Base-by-base conservation (phyloP, 2,329 filamentous ascomycete genomes). In the Aspergillus ochraceoroseus region DNA sequence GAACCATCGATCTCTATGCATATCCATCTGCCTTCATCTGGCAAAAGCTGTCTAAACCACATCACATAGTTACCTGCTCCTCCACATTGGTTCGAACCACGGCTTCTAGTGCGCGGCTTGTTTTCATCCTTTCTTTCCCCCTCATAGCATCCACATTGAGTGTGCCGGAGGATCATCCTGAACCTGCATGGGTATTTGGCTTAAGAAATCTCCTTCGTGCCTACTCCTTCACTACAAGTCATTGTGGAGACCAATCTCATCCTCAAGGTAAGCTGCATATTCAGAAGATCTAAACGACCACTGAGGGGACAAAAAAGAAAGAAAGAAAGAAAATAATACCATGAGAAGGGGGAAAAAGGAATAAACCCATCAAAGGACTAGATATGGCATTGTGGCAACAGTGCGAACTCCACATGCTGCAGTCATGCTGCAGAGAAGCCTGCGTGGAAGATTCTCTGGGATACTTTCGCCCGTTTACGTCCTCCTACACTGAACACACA, bases 361-460 rank as follows among this genome's bases (percentile, higher is more conserved):
- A 35, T 30, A 19, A 18, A 27, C 41, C 30, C 31, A 39, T 35
- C 17, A 28, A 27, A 39, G 4, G 12, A n/a, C 20, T 9, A 22
- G 20, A 22, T 5, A 9, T 22, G n/a, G 20, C 7, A 25, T 25
- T 3, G 14, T 7, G 11, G 13, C 19, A 31, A 19, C 18, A 30
- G 34, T 15, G 11, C 13, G 14, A 9, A 14, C 35, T 43, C 41
- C 31, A 43, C 41, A 11, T 14, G 20, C 17, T 22, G 12, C 26
- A 8, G 15, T 18, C 12, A 27, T 13, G 17, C 49, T 60, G 56
- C 59, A 62, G 46, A 55, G 58, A 63, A 63, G 52, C 37, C 44
- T 57, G 54, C 53, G 56, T 58, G 47, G 59, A 63, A 62, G 38
- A 11, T 61, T 43, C 41, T 61, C 55, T 53, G 47, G 55, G 46